phyloP scores from a whole-genome alignment of 306 rosid species.

The Trifolium dubium region DNA sequence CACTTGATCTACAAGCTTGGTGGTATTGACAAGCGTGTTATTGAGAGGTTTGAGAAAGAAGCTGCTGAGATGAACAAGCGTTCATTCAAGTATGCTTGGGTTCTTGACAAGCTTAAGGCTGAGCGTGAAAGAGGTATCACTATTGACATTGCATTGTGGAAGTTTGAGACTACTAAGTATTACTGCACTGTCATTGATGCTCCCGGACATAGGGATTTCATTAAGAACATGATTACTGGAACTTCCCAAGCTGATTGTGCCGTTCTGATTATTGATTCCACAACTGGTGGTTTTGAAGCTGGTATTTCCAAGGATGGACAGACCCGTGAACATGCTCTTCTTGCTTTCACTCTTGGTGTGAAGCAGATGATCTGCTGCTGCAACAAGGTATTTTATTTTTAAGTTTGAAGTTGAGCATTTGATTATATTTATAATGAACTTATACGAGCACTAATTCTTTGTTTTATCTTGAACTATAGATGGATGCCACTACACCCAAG shows the following conservation, averaged over 20 bases:
- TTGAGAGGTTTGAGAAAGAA: constrained; percentile 89
- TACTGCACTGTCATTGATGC: constrained; percentile 96
- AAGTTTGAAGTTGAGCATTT: not conserved
- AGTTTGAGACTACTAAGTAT: constrained; percentile 86
- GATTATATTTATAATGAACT: too few relatives aligned
- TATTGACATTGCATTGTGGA: constrained; percentile 88
- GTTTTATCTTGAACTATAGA: not conserved
- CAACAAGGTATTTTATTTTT: constrained; percentile 61
- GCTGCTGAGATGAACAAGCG: constrained; percentile 97
- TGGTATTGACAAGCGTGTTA: constrained; percentile 95
- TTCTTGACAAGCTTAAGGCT: constrained; percentile 92
- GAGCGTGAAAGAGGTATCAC: constrained; percentile 96
- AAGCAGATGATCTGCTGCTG: constrained; percentile 95
- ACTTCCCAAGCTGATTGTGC: constrained; percentile 94
- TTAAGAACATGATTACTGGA: constrained; percentile 91
- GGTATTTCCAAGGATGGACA: constrained; percentile 96
- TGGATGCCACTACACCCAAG: not conserved
- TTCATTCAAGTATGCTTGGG: constrained; percentile 97
- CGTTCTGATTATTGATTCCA: constrained; percentile 85
- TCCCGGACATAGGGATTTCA: constrained; percentile 91
- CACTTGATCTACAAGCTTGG: constrained; percentile 93
- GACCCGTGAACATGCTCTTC: constrained; percentile 94
- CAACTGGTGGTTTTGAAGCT: constrained; percentile 92
- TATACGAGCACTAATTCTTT: not conserved
- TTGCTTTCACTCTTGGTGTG: constrained; percentile 93